These are phyloP conservation scores for Monosporascus sp. DNA, from an alignment of 2,329 filamentous ascomycete species.

Conservation along the genomic window DNA sequence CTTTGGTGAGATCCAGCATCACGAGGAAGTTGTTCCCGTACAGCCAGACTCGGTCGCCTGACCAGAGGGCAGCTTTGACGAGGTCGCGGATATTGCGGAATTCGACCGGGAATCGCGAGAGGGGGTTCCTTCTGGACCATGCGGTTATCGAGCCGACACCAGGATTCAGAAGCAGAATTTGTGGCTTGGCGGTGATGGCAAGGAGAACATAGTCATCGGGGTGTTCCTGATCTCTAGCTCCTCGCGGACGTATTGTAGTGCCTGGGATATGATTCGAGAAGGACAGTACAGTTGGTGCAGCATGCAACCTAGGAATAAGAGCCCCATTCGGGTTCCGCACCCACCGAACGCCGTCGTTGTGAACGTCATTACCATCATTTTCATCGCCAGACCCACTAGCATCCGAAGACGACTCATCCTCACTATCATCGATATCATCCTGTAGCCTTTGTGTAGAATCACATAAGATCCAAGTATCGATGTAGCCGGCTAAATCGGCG, in stretches of 20 bases:
- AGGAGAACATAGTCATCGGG: slow-evolving; percentile 47
- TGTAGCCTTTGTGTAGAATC: slow-evolving; percentile 38
- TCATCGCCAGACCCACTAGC: slow-evolving; percentile 33
- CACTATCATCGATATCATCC: slow-evolving; percentile 25
- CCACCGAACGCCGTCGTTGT: slow-evolving; percentile 59
- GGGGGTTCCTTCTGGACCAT: slow-evolving; percentile 81
- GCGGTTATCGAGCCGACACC: slow-evolving; percentile 70
- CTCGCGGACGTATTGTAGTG: background rate
- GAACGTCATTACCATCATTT: slow-evolving; percentile 38
- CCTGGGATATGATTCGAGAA: slow-evolving; percentile 51
- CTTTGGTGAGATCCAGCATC: slow-evolving; percentile 80
- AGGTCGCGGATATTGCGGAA: slow-evolving; percentile 73
- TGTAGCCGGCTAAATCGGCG: slow-evolving; percentile 75
- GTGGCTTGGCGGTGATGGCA: slow-evolving; percentile 48
- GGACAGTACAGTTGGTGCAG: slow-evolving; percentile 61
- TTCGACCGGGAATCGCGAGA: slow-evolving; percentile 65
- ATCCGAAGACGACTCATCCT: slow-evolving; percentile 30
- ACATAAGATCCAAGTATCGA: slow-evolving; percentile 80
- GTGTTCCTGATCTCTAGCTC: background rate
- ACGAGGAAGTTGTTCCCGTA: slow-evolving; percentile 83
- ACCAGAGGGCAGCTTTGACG: slow-evolving; percentile 82
- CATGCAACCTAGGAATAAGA: slow-evolving; percentile 63
- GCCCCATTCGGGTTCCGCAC: slow-evolving; percentile 64
- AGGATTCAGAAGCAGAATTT: slow-evolving; percentile 75
- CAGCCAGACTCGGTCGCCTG: slow-evolving; percentile 73